Percentiles rank a stretch among this genome's conserved stretches.
Evolutionary conservation across 225 moss, liverwort and hornwort genomes (phyloP).

Genomic region (Antitrichia curtipendula): DNA sequence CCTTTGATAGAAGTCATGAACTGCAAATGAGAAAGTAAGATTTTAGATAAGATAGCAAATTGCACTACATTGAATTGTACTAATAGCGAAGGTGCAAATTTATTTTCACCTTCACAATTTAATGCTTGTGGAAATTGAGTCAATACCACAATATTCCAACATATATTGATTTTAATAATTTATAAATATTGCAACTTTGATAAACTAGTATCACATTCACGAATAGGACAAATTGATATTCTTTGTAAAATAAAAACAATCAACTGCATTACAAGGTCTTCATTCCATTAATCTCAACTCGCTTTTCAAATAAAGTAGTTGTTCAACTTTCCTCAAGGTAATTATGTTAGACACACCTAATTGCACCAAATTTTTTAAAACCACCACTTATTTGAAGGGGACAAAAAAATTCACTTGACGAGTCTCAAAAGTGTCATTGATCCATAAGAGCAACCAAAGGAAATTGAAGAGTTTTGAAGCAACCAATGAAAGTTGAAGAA

Average conservation of each 20-base stretch:
- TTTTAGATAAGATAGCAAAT: neutral
- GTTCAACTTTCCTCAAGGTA: neutral
- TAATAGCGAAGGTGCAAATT: neutral
- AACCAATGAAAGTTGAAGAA: neutral
- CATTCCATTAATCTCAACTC: fast-evolving
- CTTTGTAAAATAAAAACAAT: neutral
- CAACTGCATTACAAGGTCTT: fast-evolving
- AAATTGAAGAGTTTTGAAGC: neutral
- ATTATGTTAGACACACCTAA: neutral
- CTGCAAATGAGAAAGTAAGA: neutral
- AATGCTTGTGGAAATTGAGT: neutral
- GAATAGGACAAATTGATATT: neutral
- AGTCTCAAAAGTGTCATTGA: neutral
- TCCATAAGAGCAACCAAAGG: fast-evolving
- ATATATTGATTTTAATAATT: neutral
- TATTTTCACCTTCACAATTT: neutral
- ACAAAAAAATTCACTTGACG: fast-evolving
- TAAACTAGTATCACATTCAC: neutral
- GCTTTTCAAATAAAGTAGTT: neutral
- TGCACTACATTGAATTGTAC: neutral
- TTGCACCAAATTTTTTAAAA: neutral
- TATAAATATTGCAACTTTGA: neutral
- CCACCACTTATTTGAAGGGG: fast-evolving
- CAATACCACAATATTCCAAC: neutral
- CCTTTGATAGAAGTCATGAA: no score